Percentiles rank a stretch among this genome's conserved stretches.
These are phyloP conservation scores for Patellaria atrata DNA, from an alignment of 495 filamentous ascomycete species.

Conservation along the genomic window DNA sequence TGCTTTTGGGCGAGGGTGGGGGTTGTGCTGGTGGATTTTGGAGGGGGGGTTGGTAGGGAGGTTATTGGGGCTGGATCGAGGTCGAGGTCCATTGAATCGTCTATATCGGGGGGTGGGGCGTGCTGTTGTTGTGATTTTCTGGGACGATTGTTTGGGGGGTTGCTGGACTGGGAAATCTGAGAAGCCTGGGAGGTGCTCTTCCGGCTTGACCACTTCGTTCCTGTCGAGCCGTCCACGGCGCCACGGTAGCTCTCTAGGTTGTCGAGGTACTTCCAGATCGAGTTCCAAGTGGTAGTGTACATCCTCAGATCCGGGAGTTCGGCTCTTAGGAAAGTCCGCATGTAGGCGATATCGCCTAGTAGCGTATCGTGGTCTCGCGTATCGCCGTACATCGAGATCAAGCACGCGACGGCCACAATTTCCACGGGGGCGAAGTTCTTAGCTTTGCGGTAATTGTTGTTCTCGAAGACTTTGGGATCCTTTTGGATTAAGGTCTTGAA, in stretches of 20 bases:
- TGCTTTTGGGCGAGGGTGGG: too few relatives aligned
- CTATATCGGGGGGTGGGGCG: too few relatives aligned
- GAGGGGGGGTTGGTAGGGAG: too few relatives aligned
- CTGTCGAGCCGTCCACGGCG: conserved; percentile 7
- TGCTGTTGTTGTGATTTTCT: too few relatives aligned
- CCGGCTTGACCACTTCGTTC: too few relatives aligned
- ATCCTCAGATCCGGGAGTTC: conserved; percentile 29
- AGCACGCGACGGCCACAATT: conserved; percentile 28
- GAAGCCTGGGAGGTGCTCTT: too few relatives aligned
- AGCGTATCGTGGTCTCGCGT: conserved; percentile 25
- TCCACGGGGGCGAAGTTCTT: conserved; percentile 34
- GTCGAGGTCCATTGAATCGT: too few relatives aligned
- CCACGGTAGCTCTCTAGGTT: conserved; percentile 18
- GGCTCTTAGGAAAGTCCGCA: conserved; percentile 27
- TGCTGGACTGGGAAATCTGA: too few relatives aligned
- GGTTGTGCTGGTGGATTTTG: too few relatives aligned
- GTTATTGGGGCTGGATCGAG: too few relatives aligned
- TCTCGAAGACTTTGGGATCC: conserved; percentile 19
- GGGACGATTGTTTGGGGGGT: too few relatives aligned
- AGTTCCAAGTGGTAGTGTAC: conserved; percentile 28
- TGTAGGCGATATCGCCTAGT: conserved; percentile 27
- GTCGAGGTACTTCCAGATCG: conserved; percentile 27
- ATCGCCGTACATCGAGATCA: conserved; percentile 30
- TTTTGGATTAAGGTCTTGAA: conserved; percentile 13
- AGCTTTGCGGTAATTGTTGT: conserved; percentile 18